These are phyloP conservation scores for Fomitopsis pinicola DNA, from an alignment of 1,284 basidiomycete species.

Conservation along the genomic window DNA sequence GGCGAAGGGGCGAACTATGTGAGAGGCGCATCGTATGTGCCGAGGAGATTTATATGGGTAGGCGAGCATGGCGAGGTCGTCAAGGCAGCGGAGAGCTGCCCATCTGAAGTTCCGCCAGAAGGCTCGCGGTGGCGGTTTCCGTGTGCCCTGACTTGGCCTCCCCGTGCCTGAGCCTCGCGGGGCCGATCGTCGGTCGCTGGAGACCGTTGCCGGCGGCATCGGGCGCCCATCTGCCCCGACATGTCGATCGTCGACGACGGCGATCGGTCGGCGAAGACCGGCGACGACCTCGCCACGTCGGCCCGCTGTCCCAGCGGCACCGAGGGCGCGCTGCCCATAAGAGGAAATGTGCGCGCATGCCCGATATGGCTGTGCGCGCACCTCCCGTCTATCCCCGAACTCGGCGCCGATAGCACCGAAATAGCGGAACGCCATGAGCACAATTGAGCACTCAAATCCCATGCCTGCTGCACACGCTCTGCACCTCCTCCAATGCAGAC, in stretches of 20 bases:
- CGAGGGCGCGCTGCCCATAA: background rate
- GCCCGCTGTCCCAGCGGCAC: background rate
- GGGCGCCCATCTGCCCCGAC: background rate
- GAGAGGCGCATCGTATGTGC: background rate
- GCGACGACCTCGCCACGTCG: background rate
- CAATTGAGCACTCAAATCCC: background rate
- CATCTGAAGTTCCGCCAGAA: background rate
- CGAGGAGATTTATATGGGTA: background rate
- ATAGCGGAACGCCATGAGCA: background rate
- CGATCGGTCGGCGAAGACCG: background rate
- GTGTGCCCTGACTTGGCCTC: background rate
- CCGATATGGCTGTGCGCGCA: background rate
- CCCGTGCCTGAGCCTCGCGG: background rate
- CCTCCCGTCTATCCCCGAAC: background rate
- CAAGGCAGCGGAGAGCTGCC: background rate
- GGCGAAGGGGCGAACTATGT: background rate
- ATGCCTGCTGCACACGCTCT: background rate
- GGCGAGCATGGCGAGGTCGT: background rate
- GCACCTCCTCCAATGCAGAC: conserved; percentile 1
- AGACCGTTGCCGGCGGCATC: background rate
- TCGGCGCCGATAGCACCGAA: conserved; percentile 1
- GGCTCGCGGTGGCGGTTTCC: too few relatives aligned
- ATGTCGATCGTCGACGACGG: background rate
- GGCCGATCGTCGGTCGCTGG: background rate
- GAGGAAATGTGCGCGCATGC: background rate